A percentile compares a stretch with the other conserved stretches of the same genome.
Conservation (phyloP, 345 rosid genomes). For the Capsella bursapastoris region DNA sequence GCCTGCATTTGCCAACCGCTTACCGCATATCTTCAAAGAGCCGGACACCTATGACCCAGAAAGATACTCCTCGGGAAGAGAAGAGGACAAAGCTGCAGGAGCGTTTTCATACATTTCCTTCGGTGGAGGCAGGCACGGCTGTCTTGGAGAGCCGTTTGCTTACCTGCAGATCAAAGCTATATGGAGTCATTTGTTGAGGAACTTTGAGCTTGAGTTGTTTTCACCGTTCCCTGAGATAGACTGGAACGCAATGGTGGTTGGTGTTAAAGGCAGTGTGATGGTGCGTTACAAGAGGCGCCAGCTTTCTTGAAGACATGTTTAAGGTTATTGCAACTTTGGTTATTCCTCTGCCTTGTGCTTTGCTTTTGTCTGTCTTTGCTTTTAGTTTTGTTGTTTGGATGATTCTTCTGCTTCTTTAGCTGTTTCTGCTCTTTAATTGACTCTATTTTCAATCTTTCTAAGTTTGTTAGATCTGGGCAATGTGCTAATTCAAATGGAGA, state of each 20-base stretch:
- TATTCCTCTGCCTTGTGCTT: constrained; percentile 5
- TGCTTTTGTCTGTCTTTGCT: constrained; percentile 25
- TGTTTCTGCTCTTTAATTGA: constrained; percentile 27
- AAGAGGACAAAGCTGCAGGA: constrained; percentile 91
- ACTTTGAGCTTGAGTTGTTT: constrained; percentile 82
- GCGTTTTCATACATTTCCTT: constrained; percentile 90
- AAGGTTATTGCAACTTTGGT: constrained; percentile 24
- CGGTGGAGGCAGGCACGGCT: constrained; percentile 98
- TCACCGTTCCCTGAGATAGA: constrained; percentile 98
- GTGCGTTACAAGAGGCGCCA: constrained; percentile 76
- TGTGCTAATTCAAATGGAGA: constrained; percentile 26
- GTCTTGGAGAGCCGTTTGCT: constrained; percentile 98
- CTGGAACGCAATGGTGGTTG: constrained; percentile 99
- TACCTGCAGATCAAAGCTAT: constrained; percentile 98
- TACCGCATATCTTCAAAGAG: constrained; percentile 73
- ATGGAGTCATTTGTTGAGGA: constrained; percentile 96
- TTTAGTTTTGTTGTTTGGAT: constrained; percentile 33
- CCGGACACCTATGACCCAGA: constrained; percentile 88
- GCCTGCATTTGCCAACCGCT: constrained; percentile 95
- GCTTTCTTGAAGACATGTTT: constrained; percentile 38
- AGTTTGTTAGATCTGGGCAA: constrained; percentile 32
- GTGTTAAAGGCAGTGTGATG: constrained; percentile 96
- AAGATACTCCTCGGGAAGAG: constrained; percentile 83
- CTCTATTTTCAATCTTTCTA: constrained; percentile 29
- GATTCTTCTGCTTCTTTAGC: constrained; percentile 20